Conservation (phyloP, 2,329 filamentous ascomycete genomes). For the Trichophaea hybrida region DNA sequence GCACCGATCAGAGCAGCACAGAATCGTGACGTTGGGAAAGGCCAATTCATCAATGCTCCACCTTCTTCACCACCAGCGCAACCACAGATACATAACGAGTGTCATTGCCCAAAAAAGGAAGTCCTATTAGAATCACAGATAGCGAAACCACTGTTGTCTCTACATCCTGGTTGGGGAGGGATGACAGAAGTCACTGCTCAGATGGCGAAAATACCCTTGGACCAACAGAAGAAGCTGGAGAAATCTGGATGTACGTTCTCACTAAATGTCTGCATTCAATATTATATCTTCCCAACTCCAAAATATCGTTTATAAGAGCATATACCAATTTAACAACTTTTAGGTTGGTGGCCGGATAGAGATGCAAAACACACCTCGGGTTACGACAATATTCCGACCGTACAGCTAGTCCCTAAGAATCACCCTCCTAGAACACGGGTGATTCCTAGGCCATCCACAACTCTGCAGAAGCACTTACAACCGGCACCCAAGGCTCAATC, state of each 20-base stretch:
- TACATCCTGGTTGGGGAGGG: slow-evolving; percentile 11
- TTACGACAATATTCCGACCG: slow-evolving; percentile 10
- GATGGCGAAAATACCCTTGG: slow-evolving; percentile 11
- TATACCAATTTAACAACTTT: no score
- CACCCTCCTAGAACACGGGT: slow-evolving; percentile 5
- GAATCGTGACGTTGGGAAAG: neutral
- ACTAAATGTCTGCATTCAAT: neutral
- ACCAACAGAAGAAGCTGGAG: slow-evolving; percentile 15
- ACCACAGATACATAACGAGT: neutral
- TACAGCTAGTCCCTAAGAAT: slow-evolving; percentile 9
- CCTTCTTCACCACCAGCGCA: neutral
- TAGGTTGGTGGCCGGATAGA: neutral
- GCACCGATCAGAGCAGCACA: neutral
- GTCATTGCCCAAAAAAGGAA: neutral
- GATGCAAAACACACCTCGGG: slow-evolving; percentile 12
- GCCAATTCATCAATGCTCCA: neutral
- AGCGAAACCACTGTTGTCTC: neutral
- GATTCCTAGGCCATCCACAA: neutral
- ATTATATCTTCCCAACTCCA: neutral
- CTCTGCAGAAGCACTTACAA: neutral
- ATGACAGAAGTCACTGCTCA: slow-evolving; percentile 7
- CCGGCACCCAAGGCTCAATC: neutral
- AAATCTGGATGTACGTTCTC: slow-evolving; percentile 14
- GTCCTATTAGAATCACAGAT: neutral
- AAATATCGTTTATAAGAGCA: no score